Evolutionary conservation across 345 rosid genomes (phyloP).

Genomic region (Syzygium oleosum): DNA sequence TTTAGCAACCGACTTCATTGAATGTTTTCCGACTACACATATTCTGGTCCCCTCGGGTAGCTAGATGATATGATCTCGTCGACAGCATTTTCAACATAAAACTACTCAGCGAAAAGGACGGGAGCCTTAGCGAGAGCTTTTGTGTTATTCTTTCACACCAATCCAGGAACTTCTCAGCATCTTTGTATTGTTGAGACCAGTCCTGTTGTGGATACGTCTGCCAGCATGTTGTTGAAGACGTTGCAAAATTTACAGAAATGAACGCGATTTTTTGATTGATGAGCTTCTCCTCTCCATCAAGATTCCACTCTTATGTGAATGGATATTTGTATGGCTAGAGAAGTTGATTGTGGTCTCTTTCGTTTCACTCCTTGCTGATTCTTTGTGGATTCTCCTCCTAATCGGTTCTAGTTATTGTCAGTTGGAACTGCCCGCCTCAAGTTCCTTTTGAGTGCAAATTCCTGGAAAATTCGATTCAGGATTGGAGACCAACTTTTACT

Average conservation of each 20-base stretch:
- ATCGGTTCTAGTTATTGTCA: neutral
- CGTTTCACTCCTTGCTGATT: neutral
- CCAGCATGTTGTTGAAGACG: neutral
- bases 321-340: neutral
- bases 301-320: neutral
- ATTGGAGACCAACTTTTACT: too few species aligned
- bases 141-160: neutral
- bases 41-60: too few species aligned
- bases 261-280: neutral
- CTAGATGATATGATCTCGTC: neutral
- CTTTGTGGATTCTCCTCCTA: neutral
- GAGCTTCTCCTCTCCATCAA: neutral
- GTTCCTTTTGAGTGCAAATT: neutral
- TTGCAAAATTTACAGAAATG: neutral
- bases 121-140: neutral
- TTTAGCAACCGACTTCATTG: neutral
- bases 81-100: neutral
- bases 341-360: neutral
- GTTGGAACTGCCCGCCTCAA: neutral
- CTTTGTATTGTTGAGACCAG: neutral
- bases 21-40: neutral
- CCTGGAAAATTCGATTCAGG: neutral
- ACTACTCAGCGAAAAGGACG: neutral
- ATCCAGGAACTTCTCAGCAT: rapidly evolving
- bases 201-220: neutral